Base-by-base conservation (phyloP, 1,284 basidiomycete genomes). In the Trametes hirsuta region DNA sequence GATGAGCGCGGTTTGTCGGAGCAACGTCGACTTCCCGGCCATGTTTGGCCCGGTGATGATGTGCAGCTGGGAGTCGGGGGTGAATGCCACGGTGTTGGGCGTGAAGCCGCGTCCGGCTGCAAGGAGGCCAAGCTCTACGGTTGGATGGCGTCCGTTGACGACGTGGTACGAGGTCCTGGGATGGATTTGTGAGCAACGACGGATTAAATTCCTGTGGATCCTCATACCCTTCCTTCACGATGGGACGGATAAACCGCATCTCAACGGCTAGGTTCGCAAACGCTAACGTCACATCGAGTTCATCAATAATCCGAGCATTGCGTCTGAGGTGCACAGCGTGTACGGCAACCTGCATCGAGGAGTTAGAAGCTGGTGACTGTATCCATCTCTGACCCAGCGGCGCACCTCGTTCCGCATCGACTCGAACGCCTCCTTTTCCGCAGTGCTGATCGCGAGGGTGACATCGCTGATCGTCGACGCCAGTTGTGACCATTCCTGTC, bases 21-120 rank as follows among this genome's bases (percentile, higher is more conserved):
- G 82, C 35, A 94, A 83, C 0, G 97, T 98, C 1, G 93, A 96
- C 75, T 99, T 98, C 50, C 94, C 85, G 44, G 93, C 94, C 94
- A 98, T 98, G 71, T 98, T 98, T 0, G 97, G 97, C 0, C 97
- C 97, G 1, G 96, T 98, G 66, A 98, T 91, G 50, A 97, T 72
- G 59, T 88, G 89, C 4, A 98, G 70, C 24, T 85, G 85, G 10
- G 87, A 85, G 6, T 76, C 69, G 0, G 84, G 77, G 3, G 79
- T 76, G 72, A 97, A 81, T 21, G 77, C 65, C 14, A 95, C 81
- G 2, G 90, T 88, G 74, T 98, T 99, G 0, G 94, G 87, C 0
- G 86, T 92, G 73, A 96, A 98, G 8, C 82, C 77, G 39, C 93
- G 86, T 18, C 91, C 88, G 0, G 85, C 80, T 0, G 83, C 82